Percentiles rank a stretch among this genome's conserved stretches.
Evolutionary conservation across 139 green algal genomes (phyloP).

Genomic region (Chlamydomonas sp.): DNA sequence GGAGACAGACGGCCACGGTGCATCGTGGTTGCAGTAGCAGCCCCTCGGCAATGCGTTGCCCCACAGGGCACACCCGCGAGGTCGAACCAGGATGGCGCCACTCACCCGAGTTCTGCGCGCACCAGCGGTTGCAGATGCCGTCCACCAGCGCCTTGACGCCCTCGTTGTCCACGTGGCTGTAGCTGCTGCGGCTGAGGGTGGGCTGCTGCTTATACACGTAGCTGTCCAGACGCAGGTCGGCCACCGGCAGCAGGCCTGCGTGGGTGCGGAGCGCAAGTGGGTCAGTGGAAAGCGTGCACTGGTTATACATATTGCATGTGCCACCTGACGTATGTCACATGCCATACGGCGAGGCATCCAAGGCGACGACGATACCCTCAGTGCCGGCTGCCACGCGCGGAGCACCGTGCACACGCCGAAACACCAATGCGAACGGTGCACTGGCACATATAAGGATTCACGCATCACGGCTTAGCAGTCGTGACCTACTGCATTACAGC

Average conservation of each 20-base stretch:
- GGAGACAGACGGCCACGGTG: no score
- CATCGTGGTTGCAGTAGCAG: no score
- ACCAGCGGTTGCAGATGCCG: conserved; percentile 66
- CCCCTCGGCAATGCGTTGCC: no score
- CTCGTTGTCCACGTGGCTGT: conserved; percentile 77
- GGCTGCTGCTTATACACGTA: conserved; percentile 74
- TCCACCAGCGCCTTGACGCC: conserved; percentile 77
- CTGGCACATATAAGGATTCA: no score
- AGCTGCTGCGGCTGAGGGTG: conserved; percentile 61
- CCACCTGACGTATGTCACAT: not conserved
- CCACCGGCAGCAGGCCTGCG: conserved; percentile 64
- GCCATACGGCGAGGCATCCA: not conserved
- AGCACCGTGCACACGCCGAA: no score
- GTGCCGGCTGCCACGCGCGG: no score
- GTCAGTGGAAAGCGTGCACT: not conserved
- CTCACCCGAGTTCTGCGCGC: conserved; percentile 10
- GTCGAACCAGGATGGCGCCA: no score
- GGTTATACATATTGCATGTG: not conserved
- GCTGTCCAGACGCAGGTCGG: conserved; percentile 70
- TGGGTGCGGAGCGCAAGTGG: not conserved
- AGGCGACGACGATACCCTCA: no score
- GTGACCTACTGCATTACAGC: no score
- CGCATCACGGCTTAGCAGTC: no score
- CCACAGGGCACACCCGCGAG: no score
- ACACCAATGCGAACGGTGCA: no score